Percentiles rank a stretch among this genome's conserved stretches.
phyloP scores from a whole-genome alignment of 2,329 filamentous ascomycete genomes.

The Elsinoe ampelina region DNA sequence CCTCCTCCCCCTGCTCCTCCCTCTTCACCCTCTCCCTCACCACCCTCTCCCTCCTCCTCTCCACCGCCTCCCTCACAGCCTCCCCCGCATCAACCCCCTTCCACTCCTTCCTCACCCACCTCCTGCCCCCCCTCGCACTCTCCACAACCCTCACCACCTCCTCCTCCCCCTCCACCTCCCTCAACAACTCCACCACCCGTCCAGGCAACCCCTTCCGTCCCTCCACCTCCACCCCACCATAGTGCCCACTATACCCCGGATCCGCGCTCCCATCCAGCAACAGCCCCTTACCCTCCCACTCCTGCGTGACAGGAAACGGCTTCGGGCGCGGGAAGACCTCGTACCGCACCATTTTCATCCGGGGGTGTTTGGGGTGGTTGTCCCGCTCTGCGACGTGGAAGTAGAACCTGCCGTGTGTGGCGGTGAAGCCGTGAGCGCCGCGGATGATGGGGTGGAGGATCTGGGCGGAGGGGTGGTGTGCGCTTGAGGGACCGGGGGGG shows the following conservation, averaged over 20 bases:
- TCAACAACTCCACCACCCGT: background rate
- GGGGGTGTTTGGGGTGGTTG: background rate
- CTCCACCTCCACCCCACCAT: background rate
- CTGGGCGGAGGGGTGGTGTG: background rate
- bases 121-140: background rate
- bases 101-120: slow-evolving; percentile 3
- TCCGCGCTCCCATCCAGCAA: background rate
- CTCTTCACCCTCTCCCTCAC: background rate
- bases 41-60: background rate
- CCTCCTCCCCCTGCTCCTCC: background rate
- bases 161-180: background rate
- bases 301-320: background rate
- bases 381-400: background rate
- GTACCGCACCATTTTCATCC: background rate
- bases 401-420: background rate
- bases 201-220: background rate
- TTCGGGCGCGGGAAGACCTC: background rate
- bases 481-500: background rate
- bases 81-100: background rate
- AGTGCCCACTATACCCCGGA: background rate
- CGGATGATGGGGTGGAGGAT: slow-evolving; percentile 3
- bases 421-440: background rate
- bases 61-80: background rate
- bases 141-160: background rate
- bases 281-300: background rate